Base-by-base conservation (phyloP, 225 moss, liverwort and hornwort genomes). In the Neckera pumila region DNA sequence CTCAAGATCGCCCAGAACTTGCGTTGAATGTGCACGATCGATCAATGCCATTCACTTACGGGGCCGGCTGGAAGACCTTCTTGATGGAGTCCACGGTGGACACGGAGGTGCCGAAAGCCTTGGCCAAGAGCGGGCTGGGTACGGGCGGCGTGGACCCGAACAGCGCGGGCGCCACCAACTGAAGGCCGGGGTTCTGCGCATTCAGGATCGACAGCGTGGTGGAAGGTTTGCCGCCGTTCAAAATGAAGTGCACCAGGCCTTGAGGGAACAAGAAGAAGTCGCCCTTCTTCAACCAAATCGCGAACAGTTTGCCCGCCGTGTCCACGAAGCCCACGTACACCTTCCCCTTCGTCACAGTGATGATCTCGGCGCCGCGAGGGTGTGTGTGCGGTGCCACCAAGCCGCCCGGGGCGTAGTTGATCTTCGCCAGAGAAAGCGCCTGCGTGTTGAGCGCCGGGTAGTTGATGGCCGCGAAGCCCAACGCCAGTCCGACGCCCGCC, bases 381-480 rank as follows among this genome's bases (percentile, higher is more conserved):
- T 91, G 91, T 11, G 91, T 91, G 84, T 89, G 91, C 23, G 89
- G 85, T 20, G 91, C 66, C 70, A 91, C 89, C 67, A 91, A 49
- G 10, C 89, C 91, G 4, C 90, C 86, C 26, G 58, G 76, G 57
- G 84, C 89, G 77, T 87, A 89, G 82, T 91, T 89, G 85, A 91
- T 84, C 75, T 87, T 87, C 3, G 87, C 89, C 36, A 91, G 61
- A 33, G 89, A 60, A 19, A 91, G 70, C 7, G 89, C 70, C 38
- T 75, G 90, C 49, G 85, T 90, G 87, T 93, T 93, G 58, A 93
- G 91, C 14, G 65, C 91, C 8, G 93, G 89, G 89, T 92, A 93
- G 92, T 92, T 92, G 28, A 93, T 85, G 66, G 40, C 90, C 0
- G 92, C 90, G 65, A 93, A 93, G 7, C 87, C 93, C 19, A 90